Conservation (phyloP, 805 yeast species). For the Cyberlindnera maritima region DNA sequence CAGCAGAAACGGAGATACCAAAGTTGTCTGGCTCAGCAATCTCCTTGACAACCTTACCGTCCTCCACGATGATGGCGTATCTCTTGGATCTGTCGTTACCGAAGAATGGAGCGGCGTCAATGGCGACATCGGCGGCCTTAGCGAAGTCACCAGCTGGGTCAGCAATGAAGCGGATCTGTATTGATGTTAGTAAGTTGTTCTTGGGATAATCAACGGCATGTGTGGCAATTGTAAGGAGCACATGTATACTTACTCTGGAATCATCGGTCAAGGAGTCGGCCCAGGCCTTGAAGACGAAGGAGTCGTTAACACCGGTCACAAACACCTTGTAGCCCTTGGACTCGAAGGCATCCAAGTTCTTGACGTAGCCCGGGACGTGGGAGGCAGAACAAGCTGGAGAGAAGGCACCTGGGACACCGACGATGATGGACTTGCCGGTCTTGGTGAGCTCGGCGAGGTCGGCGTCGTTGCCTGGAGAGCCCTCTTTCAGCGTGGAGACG, state of each 20-base stretch:
- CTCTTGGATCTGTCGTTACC: constrained; percentile 77
- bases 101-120: constrained; percentile 74
- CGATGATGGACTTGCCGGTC: constrained; percentile 50
- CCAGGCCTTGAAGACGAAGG: constrained; percentile 86
- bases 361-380: constrained; percentile 74
- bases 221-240: not conserved
- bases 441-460: constrained; percentile 48
- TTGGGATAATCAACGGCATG: not conserved
- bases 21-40: constrained; percentile 82
- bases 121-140: constrained; percentile 57
- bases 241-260: constrained; percentile 19
- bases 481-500: constrained; percentile 48
- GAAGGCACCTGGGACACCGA: constrained; percentile 75
- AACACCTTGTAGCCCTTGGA: constrained; percentile 67
- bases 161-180: constrained; percentile 56
- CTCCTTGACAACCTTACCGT: constrained; percentile 64
- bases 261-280: constrained; percentile 34
- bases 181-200: constrained; percentile 1
- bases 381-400: constrained; percentile 74
- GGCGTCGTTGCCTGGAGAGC: constrained; percentile 62
- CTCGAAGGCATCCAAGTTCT: constrained; percentile 47
- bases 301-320: constrained; percentile 80
- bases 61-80: constrained; percentile 70
- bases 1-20: constrained; percentile 52
- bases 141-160: constrained; percentile 80